Evolutionary conservation across 257 asterid genomes (phyloP).

Genomic region (Pogostemon cablin): DNA sequence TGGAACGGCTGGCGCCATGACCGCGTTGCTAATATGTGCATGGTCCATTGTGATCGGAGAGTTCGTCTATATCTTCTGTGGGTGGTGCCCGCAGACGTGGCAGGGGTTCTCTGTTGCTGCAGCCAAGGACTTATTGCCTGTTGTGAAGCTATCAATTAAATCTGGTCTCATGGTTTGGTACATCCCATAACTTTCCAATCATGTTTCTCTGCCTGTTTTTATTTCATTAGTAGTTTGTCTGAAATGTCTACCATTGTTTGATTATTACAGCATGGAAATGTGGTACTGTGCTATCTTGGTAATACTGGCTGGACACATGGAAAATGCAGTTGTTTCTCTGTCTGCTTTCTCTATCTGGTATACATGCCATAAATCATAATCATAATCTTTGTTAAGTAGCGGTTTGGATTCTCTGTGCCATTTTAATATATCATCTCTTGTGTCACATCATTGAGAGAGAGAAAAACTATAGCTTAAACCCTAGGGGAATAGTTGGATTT

Average conservation of each 20-base stretch:
- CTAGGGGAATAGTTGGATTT: too few species aligned
- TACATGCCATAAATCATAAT: too few species aligned
- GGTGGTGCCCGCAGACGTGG: conserved; percentile 59
- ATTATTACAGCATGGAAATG: conserved; percentile 51
- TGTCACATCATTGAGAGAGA: too few species aligned
- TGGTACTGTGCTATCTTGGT: conserved; percentile 57
- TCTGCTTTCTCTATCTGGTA: conserved; percentile 54
- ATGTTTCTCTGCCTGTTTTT: too few species aligned
- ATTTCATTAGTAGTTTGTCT: too few species aligned
- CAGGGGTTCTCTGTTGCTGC: conserved; percentile 52
- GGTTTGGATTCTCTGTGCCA: too few species aligned
- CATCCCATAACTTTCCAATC: too few species aligned
- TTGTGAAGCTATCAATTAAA: conserved; percentile 23
- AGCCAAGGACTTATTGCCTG: conserved; percentile 39
- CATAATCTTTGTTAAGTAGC: background rate
- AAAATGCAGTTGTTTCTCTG: conserved; percentile 45
- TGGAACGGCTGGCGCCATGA: conserved; percentile 32
- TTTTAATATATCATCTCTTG: too few species aligned
- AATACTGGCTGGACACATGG: conserved; percentile 47
- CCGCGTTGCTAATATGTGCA: conserved; percentile 30
- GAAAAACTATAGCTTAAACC: too few species aligned
- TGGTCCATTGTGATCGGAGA: conserved; percentile 30
- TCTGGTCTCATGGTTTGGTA: conserved; percentile 39
- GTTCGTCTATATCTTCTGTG: conserved; percentile 33
- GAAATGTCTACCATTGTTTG: too few species aligned